Base-by-base conservation (phyloP, 306 rosid genomes). In the Quillaja saponaria region DNA sequence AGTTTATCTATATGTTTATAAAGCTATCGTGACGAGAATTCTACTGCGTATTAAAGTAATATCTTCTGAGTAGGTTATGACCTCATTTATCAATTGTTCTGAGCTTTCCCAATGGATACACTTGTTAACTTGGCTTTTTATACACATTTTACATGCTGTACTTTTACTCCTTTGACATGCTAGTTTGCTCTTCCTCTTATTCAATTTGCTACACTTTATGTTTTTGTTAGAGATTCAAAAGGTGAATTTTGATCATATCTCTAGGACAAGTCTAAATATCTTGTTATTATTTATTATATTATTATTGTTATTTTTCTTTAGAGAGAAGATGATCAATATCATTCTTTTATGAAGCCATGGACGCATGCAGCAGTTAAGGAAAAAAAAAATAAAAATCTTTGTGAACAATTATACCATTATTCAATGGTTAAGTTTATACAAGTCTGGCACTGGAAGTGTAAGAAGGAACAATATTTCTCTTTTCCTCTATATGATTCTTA, bases 81-180 rank as follows among this genome's bases (percentile, higher is more conserved):
- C 53, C 66, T 52, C 59, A 64, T 67, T 39, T 35, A 51, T 71
- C 37, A 58, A 71, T 44, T 81, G 82, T 82, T 35, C 53, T 66
- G 64, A 59, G 74, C 51, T 65, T 76, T 50, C 58, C 67, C 60
- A 52, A 42, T 60, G 67, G 56, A 18, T 56, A 34, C 51, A 67
- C 37, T 61, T 46, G 66, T 74, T 65, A 49, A 7, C 39, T 64
- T 45, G 61, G 68, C 75, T 49, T 57, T 54, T 44, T 47, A 71
- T 15, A 39, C 45, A 62, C 50, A 39, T n/a, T 61, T 72, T 67
- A 60, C 58, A 64, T 37, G 64, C 13, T 77, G 71, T 80, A 67
- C 51, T 4, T 31, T 61, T 69, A 21, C 19, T 48, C 31, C 48
- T 74, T 54, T 38, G 55, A 66, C 50, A 21, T 57, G 63, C 11